Percentiles rank a stretch among this genome's conserved stretches.
These are phyloP conservation scores for Rhizophora mangle DNA, from an alignment of 345 rosid genomes.

Conservation along the genomic window DNA sequence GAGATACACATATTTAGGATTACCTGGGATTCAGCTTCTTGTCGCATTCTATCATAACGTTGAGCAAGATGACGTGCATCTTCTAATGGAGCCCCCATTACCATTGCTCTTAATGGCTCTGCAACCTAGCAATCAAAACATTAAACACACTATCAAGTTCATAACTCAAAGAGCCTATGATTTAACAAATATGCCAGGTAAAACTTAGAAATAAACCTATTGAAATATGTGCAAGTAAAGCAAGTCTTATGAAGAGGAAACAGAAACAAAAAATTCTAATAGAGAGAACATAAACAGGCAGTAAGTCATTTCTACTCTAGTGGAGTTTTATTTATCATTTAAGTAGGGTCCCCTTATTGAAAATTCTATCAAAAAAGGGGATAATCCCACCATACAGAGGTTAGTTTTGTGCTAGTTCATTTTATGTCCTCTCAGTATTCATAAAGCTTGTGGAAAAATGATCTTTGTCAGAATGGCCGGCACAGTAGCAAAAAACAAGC, in stretches of 20 bases:
- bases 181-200: background rate
- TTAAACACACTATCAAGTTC: slow-evolving; percentile 17
- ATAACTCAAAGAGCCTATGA: background rate
- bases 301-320: too few species aligned
- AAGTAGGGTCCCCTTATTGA: too few species aligned
- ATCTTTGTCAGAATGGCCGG: background rate
- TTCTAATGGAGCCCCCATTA: slow-evolving; percentile 83
- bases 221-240: background rate
- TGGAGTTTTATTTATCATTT: too few species aligned
- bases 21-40: slow-evolving; percentile 93
- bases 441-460: background rate
- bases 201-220: background rate
- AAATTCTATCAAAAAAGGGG: too few species aligned
- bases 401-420: too few species aligned
- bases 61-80: slow-evolving; percentile 98
- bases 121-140: slow-evolving; percentile 56
- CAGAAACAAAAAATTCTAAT: too few species aligned
- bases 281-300: too few species aligned
- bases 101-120: slow-evolving; percentile 91
- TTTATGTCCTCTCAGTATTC: too few species aligned
- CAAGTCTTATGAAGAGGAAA: background rate
- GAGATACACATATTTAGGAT: slow-evolving; percentile 14
- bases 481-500: background rate
- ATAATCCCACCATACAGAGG: too few species aligned
- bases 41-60: slow-evolving; percentile 80